phyloP scores from a whole-genome alignment of 1,284 basidiomycete species.

The Ceratobasidium sp. region DNA sequence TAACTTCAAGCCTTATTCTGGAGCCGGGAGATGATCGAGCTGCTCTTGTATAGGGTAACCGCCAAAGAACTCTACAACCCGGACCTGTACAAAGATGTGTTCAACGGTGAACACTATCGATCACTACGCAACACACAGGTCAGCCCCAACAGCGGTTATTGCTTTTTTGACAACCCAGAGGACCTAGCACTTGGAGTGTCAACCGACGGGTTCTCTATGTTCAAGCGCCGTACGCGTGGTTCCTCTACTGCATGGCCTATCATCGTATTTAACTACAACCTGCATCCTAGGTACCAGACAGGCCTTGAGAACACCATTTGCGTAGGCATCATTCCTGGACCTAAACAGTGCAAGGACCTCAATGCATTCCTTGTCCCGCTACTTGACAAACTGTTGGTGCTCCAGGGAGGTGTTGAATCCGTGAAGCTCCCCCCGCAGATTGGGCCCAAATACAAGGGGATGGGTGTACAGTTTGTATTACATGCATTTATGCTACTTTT shows the following conservation, averaged over 20 bases:
- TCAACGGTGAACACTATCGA: conserved; percentile 48
- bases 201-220: conserved; percentile 49
- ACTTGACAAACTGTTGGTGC: conserved; percentile 31
- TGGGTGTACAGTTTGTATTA: conserved; percentile 33
- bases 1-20: conserved; percentile 48
- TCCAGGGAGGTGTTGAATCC: conserved; percentile 40
- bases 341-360: conserved; percentile 48
- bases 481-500: conserved; percentile 38
- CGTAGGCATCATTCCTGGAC: conserved; percentile 52
- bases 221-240: conserved; percentile 41
- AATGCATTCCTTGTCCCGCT: conserved; percentile 47
- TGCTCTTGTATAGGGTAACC: conserved; percentile 44
- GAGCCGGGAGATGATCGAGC: conserved; percentile 41
- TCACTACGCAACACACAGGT: conserved; percentile 43
- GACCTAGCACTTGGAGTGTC: conserved; percentile 50
- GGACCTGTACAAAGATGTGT: conserved; percentile 47
- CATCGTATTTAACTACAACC: conserved; percentile 49
- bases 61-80: conserved; percentile 4
- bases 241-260: conserved; percentile 45
- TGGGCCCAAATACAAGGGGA: too few species aligned
- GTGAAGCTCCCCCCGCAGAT: conserved; percentile 24
- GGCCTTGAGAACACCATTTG: conserved; percentile 47
- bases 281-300: conserved; percentile 48
- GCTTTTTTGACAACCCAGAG: conserved; percentile 47
- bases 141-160: conserved; percentile 33